Evolutionary conservation across 306 rosid genomes (phyloP).

Genomic region (Parietaria judaica): DNA sequence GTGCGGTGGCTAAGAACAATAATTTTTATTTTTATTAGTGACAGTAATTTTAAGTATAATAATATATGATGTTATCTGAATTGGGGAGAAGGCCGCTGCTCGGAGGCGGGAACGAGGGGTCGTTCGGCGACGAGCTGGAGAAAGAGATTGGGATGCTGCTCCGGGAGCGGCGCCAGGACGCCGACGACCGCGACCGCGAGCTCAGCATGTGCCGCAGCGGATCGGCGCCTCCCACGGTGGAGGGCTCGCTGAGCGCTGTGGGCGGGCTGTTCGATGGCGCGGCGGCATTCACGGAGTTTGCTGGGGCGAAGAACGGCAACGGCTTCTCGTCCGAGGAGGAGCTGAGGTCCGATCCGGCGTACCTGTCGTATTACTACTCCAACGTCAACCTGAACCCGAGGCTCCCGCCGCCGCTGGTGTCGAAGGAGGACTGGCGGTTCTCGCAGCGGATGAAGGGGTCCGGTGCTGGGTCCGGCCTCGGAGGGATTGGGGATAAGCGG

Average conservation of each 20-base stretch:
- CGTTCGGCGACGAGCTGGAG: slow-evolving; percentile 81
- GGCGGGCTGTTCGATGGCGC: slow-evolving; percentile 46
- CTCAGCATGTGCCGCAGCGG: slow-evolving; percentile 77
- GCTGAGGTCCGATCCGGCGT: slow-evolving; percentile 92
- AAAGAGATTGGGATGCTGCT: slow-evolving; percentile 81
- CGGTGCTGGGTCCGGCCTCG: slow-evolving; percentile 46
- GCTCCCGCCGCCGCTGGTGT: slow-evolving; percentile 78
- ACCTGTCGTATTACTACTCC: slow-evolving; percentile 59
- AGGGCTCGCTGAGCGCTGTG: slow-evolving; percentile 76
- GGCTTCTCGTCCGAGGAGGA: slow-evolving; percentile 73
- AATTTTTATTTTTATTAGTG: slow-evolving; percentile 12
- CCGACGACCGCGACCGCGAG: slow-evolving; percentile 62
- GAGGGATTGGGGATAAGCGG: slow-evolving; percentile 89
- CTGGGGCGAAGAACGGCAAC: slow-evolving; percentile 45
- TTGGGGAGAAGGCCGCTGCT: slow-evolving; percentile 68
- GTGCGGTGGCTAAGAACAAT: slow-evolving; percentile 11
- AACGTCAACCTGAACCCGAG: slow-evolving; percentile 83
- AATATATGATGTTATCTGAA: slow-evolving; percentile 79
- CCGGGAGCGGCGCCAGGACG: slow-evolving; percentile 67
- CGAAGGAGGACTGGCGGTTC: slow-evolving; percentile 88
- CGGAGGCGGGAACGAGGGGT: slow-evolving; percentile 66
- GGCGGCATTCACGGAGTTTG: slow-evolving; percentile 30
- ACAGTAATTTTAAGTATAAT: slow-evolving; percentile 4
- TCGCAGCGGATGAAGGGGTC: slow-evolving; percentile 69
- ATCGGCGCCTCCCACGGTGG: slow-evolving; percentile 88